These are phyloP conservation scores for Huiozyma naganishii DNA, from an alignment of 805 yeast species.

Conservation along the genomic window DNA sequence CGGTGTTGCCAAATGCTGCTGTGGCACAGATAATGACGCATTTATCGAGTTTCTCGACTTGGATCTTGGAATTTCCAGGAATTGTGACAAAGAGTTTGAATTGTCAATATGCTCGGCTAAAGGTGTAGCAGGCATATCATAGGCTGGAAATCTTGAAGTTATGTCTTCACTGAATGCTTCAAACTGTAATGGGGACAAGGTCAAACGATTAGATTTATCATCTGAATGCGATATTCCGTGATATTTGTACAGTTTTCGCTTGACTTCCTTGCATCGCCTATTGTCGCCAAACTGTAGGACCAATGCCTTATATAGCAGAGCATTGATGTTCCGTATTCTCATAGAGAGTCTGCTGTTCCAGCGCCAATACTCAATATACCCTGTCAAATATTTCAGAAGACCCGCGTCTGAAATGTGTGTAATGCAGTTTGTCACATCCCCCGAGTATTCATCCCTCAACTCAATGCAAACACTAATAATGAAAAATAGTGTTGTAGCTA, in stretches of 20 bases:
- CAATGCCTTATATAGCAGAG: constrained; percentile 43
- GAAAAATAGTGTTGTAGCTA: constrained; percentile 19
- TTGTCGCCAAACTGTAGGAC: constrained; percentile 55
- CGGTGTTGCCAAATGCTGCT: constrained; percentile 59
- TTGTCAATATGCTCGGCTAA: constrained; percentile 38
- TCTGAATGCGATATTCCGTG: constrained; percentile 27
- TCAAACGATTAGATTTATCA: constrained; percentile 24
- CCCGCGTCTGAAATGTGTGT: constrained; percentile 14
- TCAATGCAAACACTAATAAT: constrained; percentile 17
- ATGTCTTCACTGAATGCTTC: constrained; percentile 70
- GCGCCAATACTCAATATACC: constrained; percentile 56
- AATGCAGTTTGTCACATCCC: constrained; percentile 5
- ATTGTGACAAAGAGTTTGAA: constrained; percentile 47
- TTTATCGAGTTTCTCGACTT: constrained; percentile 24
- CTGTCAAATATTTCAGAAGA: constrained; percentile 35
- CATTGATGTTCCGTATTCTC: constrained; percentile 47
- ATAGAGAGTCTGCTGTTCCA: constrained; percentile 37
- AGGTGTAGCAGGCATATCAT: constrained; percentile 38
- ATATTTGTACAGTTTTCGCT: constrained; percentile 35
- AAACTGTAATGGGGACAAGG: constrained; percentile 78
- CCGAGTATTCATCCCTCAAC: not conserved
- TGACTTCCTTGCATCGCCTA: constrained; percentile 31
- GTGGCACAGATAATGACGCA: constrained; percentile 21
- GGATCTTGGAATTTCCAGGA: constrained; percentile 48
- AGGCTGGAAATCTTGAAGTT: constrained; percentile 64